Evolutionary conservation across 2,329 filamentous ascomycete species (phyloP), one percentile per base, ranked within the genome.

Genomic region (Neonectria neomacrospora): DNA sequence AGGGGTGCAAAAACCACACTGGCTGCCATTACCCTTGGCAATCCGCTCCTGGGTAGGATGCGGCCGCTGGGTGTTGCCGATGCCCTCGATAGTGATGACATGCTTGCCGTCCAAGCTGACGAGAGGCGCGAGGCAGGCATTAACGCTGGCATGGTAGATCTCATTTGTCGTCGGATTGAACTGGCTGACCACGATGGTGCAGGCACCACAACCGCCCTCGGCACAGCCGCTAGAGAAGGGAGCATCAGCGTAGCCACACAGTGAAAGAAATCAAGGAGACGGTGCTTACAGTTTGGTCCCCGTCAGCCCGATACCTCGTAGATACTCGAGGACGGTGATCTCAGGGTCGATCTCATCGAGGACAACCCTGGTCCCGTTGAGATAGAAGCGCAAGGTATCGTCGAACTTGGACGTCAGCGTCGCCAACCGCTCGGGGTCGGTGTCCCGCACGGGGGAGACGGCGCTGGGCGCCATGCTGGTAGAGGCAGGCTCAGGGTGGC

Each of bases 101-200:
- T 99, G 96, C 78, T 99, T 99, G 47, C 96, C 96, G 77, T 98
- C 96, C 45, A 98, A 87, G 73, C 94, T 97, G 69, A 94, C 92
- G 50, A 99, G 85, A 7, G 96, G 96, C 11, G 96, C 95, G 55
- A 99, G 84, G 77, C 96, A 99, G 44, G 96, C 96, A 77, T 99
- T 99, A 63, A 98, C 93, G 57, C 93, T 96, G 61, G 96, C 96
- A 83, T 99, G 95, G 75, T 98, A 98, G 71, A 98, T 92, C 76
- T 92, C 87, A 74, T 92, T 92, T 6, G 94, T 97, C 3, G 93
- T 97, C 1, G 94, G 94, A 75, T 98, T 98, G 75, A 91, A 90
- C 78, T 98, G 94, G 66, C 93, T 97, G 42, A 99, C 86, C 30
- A 99, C 94, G 48, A 98, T 93, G 45, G 95, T 98, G 76, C 95